phyloP scores from a whole-genome alignment of 306 rosid species.

The Arachis stenosperma region DNA sequence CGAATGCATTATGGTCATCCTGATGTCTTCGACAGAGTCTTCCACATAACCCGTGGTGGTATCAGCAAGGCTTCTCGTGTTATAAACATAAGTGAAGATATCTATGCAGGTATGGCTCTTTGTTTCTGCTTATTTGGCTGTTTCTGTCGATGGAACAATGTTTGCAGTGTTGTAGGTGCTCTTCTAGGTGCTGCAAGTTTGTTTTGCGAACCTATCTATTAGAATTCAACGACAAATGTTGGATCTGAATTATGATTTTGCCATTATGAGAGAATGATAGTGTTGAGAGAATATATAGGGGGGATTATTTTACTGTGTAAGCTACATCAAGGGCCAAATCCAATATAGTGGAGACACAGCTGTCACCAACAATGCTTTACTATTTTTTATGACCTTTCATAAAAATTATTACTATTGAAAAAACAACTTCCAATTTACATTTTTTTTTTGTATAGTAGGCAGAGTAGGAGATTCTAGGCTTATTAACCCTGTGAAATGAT shows the following conservation, averaged over 20 bases:
- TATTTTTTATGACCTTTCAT: neutral
- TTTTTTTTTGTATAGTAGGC: neutral
- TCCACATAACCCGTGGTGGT: constrained; percentile 96
- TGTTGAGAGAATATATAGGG: too few species aligned
- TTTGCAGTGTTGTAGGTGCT: neutral
- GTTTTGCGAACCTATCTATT: neutral
- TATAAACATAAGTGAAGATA: constrained; percentile 93
- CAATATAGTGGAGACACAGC: too few species aligned
- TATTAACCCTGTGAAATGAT: neutral
- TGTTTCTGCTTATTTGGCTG: constrained; percentile 2
- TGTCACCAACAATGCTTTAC: too few species aligned
- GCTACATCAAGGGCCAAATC: too few species aligned
- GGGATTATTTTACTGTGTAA: too few species aligned
- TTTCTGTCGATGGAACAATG: neutral
- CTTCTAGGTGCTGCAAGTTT: neutral
- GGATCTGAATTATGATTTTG: too few species aligned
- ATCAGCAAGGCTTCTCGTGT: constrained; percentile 96
- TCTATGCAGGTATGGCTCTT: constrained; percentile 67
- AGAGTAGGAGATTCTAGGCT: constrained; percentile 1
- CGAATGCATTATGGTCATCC: constrained; percentile 99
- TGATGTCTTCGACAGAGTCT: constrained; percentile 93
- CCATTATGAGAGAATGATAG: too few species aligned
- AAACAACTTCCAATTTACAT: neutral
- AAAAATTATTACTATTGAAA: constrained; percentile 1
- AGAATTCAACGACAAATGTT: neutral